Conservation (phyloP, 2,329 filamentous ascomycete genomes). For the Pseudogymnoascus verrucosus region DNA sequence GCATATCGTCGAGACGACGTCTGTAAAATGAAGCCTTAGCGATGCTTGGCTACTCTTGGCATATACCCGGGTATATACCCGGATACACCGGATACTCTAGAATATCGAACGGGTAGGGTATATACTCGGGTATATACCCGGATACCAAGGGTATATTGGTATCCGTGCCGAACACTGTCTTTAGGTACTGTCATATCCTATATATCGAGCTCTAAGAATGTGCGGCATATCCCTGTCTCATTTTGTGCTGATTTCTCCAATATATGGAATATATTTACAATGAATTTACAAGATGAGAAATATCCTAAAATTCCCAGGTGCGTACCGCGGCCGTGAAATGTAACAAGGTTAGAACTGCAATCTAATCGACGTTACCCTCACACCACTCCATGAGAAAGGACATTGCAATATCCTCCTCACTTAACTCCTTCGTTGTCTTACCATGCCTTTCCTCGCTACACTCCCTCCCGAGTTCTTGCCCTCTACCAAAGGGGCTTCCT, state of each 20-base stretch:
- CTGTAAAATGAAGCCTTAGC: too few relatives aligned
- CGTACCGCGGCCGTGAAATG: neutral
- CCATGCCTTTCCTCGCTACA: neutral
- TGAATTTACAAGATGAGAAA: neutral
- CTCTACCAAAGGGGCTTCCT: neutral
- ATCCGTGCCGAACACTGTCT: too few relatives aligned
- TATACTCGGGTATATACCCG: too few relatives aligned
- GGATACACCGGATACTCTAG: too few relatives aligned
- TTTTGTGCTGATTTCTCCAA: neutral
- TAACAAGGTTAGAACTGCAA: neutral
- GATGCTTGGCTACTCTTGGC: too few relatives aligned
- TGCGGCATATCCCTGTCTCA: neutral
- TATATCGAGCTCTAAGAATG: too few relatives aligned
- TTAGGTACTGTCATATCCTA: too few relatives aligned
- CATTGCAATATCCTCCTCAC: neutral
- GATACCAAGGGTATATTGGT: too few relatives aligned
- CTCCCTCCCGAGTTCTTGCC: neutral
- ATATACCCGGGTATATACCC: too few relatives aligned
- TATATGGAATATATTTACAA: neutral
- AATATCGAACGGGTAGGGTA: too few relatives aligned
- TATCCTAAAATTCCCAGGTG: neutral
- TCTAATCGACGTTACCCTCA: neutral
- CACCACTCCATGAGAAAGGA: conserved; percentile 5
- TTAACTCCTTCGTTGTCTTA: neutral
- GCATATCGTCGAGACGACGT: too few relatives aligned